Percentiles rank a stretch among this genome's conserved stretches.
These are phyloP conservation scores for Jasminum sambac DNA, from an alignment of 257 asterid species.

Conservation along the genomic window DNA sequence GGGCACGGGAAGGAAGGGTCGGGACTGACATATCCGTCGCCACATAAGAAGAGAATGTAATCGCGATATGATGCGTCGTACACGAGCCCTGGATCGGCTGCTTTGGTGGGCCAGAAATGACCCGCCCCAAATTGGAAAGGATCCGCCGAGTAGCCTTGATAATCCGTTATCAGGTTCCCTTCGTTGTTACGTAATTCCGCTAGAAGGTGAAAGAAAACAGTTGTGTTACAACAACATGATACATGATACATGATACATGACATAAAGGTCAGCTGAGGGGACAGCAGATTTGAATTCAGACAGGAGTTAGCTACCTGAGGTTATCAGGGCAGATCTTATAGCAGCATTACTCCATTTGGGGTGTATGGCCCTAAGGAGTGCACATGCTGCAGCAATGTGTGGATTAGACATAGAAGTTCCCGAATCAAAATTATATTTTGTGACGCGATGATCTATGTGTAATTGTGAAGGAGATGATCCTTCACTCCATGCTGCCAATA, in stretches of 20 bases:
- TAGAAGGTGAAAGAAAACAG: slow-evolving; percentile 36
- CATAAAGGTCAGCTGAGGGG: not conserved
- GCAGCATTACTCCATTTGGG: slow-evolving; percentile 97
- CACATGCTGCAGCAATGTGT: slow-evolving; percentile 70
- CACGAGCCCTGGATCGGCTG: slow-evolving; percentile 86
- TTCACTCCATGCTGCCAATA: slow-evolving; percentile 96
- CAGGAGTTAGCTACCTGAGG: slow-evolving; percentile 58
- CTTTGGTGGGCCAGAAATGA: slow-evolving; percentile 79
- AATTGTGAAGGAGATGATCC: slow-evolving; percentile 72
- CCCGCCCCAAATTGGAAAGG: slow-evolving; percentile 89
- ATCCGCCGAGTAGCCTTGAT: slow-evolving; percentile 63
- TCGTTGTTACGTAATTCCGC: slow-evolving; percentile 59
- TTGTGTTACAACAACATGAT: too few species aligned
- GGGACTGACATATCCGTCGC: slow-evolving; percentile 30
- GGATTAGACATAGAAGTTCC: slow-evolving; percentile 99
- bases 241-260: too few species aligned
- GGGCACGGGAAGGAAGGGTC: slow-evolving; percentile 58
- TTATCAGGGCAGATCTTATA: slow-evolving; percentile 80
- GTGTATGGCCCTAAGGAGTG: slow-evolving; percentile 78
- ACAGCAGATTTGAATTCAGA: too few species aligned
- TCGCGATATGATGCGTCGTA: slow-evolving; percentile 75
- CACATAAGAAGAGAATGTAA: slow-evolving; percentile 70
- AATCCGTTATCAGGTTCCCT: slow-evolving; percentile 52
- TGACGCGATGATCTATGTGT: slow-evolving; percentile 53
- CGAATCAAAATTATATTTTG: slow-evolving; percentile 66